Evolutionary conservation across 805 yeast species (phyloP), one percentile per base, ranked within the genome.

Genomic region (Tetrapisispora fleetii): DNA sequence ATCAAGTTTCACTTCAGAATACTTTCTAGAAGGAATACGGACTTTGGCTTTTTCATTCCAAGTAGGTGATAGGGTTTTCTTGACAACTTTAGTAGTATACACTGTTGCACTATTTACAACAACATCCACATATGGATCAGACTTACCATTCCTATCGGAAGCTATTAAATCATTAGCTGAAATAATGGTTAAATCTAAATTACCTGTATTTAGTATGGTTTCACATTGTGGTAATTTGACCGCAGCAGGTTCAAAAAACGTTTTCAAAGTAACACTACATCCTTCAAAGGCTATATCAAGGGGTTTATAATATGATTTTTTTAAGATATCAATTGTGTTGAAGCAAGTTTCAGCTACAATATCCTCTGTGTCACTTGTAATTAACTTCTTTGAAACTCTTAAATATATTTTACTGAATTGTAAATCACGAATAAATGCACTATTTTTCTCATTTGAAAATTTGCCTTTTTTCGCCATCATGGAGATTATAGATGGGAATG

Each of bases 81-180:
- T 82, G 50, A 79, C 70, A 48, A 76, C 76, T 49, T 75, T 79
- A 11, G 85, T 80, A 65, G 72, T 83, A 68, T 63, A 77, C 5
- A 79, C 64, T 54, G 76, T 72, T 39, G 69, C 58, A 8, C 78
- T 82, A 59, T 83, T 81, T 17, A 81, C 60, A 43, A 61, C 67
- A n/a, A 85, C 63, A 22, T 65, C 66, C 42, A 74, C 74, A 57
- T 71, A 78, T 48, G 95, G 95, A 69, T 85, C 95, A 3, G 91
- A 81, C 58, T 80, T 81, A 48, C 93, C 93, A 57, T 81, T 82
- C 47, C 77, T 68, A 62, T 85, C 93, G 43, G 79, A 83, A 8
- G 88, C 66, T 44, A 64, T 59, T 50, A 85, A 67, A 45, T 71
- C 65, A 24, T 71, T 71, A 30, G 80, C 93, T 43, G 77, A 72